These are phyloP conservation scores for Talaromyces sp. DNA, from an alignment of 2,329 filamentous ascomycete genomes.

Conservation along the genomic window DNA sequence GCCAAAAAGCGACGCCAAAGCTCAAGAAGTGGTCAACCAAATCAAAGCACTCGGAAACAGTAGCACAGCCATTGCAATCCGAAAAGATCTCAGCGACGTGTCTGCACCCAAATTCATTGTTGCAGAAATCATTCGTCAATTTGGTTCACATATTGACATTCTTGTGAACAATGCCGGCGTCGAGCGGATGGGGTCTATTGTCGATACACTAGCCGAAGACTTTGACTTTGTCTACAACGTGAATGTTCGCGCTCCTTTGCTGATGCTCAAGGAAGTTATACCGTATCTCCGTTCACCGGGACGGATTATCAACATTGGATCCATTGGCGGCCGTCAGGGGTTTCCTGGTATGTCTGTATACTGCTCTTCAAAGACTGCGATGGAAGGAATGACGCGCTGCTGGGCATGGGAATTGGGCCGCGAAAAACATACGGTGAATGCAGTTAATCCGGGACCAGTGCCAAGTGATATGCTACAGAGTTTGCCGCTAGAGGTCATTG, in stretches of 20 bases:
- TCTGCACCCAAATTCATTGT: neutral
- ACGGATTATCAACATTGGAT: slow-evolving; percentile 58
- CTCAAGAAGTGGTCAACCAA: slow-evolving; percentile 23
- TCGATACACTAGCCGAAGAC: slow-evolving; percentile 47
- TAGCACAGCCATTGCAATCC: slow-evolving; percentile 2
- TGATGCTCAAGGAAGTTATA: slow-evolving; percentile 53
- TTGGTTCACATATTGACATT: slow-evolving; percentile 8
- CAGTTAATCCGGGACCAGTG: slow-evolving; percentile 58
- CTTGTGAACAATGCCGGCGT: slow-evolving; percentile 40
- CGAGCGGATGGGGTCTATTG: slow-evolving; percentile 35
- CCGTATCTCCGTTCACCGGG: slow-evolving; percentile 48
- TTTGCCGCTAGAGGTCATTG: slow-evolving; percentile 49
- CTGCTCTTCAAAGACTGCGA: slow-evolving; percentile 56
- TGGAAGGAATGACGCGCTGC: slow-evolving; percentile 58
- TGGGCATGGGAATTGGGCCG: slow-evolving; percentile 58
- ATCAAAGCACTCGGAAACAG: neutral
- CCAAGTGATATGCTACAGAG: slow-evolving; percentile 56
- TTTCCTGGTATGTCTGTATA: slow-evolving; percentile 50
- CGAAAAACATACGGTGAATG: slow-evolving; percentile 59
- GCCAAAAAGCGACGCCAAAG: slow-evolving; percentile 32
- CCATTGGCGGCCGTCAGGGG: slow-evolving; percentile 25
- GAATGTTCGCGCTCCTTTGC: slow-evolving; percentile 54
- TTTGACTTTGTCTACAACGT: slow-evolving; percentile 55
- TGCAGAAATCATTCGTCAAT: neutral
- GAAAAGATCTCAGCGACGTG: neutral